phyloP scores from a whole-genome alignment of 495 filamentous ascomycete species.

The Penicillium pulvis region DNA sequence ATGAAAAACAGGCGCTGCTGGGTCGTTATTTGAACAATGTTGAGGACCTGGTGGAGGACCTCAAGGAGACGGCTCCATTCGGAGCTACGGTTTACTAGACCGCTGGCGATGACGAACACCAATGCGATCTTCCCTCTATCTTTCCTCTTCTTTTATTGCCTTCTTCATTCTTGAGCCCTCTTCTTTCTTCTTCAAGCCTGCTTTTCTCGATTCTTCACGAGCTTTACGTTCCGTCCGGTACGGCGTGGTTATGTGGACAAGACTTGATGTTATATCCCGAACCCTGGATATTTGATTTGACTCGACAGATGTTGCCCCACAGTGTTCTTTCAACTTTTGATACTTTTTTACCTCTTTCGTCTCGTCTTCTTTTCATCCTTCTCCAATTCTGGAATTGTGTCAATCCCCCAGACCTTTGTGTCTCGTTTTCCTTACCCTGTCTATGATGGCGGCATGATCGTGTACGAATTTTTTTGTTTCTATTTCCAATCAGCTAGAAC shows the following conservation, averaged over 20 bases:
- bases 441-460: constrained; percentile 31
- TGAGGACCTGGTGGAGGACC: constrained; percentile 86
- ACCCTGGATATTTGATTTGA: constrained; percentile 13
- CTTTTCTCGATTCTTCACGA: constrained; percentile 23
- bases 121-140: constrained; percentile 22
- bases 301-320: constrained; percentile 6
- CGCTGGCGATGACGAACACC: constrained; percentile 10
- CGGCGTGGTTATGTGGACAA: constrained; percentile 25
- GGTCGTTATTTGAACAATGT: constrained; percentile 85
- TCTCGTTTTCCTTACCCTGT: constrained; percentile 25
- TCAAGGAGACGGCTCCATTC: constrained; percentile 71
- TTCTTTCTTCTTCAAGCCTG: constrained; percentile 9
- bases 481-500: constrained; percentile 8
- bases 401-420: constrained; percentile 12
- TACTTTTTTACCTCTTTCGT: constrained; percentile 15
- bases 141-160: constrained; percentile 14
- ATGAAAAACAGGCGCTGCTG: constrained; percentile 84
- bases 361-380: constrained; percentile 12
- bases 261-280: constrained; percentile 19
- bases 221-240: constrained; percentile 29
- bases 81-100: constrained; percentile 47
- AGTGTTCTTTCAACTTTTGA: constrained; percentile 14
- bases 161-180: constrained; percentile 4
- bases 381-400: constrained; percentile 26
- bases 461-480: constrained; percentile 30